Percentiles rank a stretch among this genome's conserved stretches.
Evolutionary conservation across 768 basidiomycete species (phyloP).

Genomic region (Hydnomerulius pinastri): DNA sequence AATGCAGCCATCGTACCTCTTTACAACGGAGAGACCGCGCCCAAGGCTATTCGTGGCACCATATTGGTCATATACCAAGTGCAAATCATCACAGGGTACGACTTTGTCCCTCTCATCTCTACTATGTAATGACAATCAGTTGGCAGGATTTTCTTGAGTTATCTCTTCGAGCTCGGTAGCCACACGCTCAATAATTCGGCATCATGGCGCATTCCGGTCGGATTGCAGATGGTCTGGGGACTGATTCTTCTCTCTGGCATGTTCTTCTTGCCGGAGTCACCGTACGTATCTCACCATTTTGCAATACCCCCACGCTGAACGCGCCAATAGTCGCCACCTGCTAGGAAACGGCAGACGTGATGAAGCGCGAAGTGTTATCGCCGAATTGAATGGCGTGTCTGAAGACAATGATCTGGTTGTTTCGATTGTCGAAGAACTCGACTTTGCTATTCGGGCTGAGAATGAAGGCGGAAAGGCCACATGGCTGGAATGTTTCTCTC

Average conservation of each 20-base stretch:
- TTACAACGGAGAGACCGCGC: slow-evolving; percentile 79
- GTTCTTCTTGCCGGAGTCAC: slow-evolving; percentile 78
- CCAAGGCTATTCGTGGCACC: slow-evolving; percentile 72
- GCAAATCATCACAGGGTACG: slow-evolving; percentile 72
- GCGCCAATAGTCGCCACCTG: slow-evolving; percentile 63
- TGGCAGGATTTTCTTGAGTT: slow-evolving; percentile 68
- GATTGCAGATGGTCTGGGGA: slow-evolving; percentile 73
- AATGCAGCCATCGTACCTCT: slow-evolving; percentile 63
- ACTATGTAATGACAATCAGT: neutral
- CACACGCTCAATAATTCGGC: slow-evolving; percentile 56
- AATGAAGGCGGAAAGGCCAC: slow-evolving; percentile 81
- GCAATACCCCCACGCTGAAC: neutral
- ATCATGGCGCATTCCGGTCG: slow-evolving; percentile 77
- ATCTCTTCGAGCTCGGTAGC: slow-evolving; percentile 68
- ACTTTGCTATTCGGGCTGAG: slow-evolving; percentile 65
- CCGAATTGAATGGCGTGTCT: slow-evolving; percentile 64
- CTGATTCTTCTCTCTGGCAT: slow-evolving; percentile 66
- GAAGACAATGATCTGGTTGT: slow-evolving; percentile 58
- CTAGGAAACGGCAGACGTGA: slow-evolving; percentile 53
- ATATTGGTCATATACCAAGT: slow-evolving; percentile 76
- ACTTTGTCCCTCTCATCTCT: neutral
- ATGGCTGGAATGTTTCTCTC: slow-evolving; percentile 78
- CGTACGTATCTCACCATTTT: slow-evolving; percentile 42
- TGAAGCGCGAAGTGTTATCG: slow-evolving; percentile 64
- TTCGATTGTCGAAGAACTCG: slow-evolving; percentile 64